Conservation (phyloP, 352 stramenopile genomes). For the Pythium periplocum region DNA sequence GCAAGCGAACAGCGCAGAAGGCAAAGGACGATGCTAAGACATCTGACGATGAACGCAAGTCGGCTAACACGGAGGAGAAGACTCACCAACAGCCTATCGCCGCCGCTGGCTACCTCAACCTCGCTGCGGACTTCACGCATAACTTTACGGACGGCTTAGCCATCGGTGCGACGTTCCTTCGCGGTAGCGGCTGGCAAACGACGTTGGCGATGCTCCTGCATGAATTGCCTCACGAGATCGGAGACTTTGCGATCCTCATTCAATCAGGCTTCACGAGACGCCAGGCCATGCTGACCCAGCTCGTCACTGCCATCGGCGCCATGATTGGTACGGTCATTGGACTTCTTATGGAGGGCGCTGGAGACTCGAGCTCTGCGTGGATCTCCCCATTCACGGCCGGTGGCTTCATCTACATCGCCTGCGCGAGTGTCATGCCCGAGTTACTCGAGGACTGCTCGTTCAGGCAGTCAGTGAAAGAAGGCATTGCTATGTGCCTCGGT, state of each 20-base stretch:
- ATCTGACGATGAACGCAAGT: slow-evolving; percentile 10
- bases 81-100: slow-evolving; percentile 41
- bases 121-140: slow-evolving; percentile 88
- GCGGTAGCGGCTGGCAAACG: slow-evolving; percentile 74
- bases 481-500: slow-evolving; percentile 54
- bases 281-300: slow-evolving; percentile 88
- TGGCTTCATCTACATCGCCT: slow-evolving; percentile 93
- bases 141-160: slow-evolving; percentile 93
- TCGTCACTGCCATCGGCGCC: slow-evolving; percentile 88
- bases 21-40: slow-evolving; percentile 18
- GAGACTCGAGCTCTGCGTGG: slow-evolving; percentile 66
- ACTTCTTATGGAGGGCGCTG: slow-evolving; percentile 67
- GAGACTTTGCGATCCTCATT: slow-evolving; percentile 90
- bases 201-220: slow-evolving; percentile 88
- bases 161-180: slow-evolving; percentile 88
- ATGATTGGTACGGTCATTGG: slow-evolving; percentile 87
- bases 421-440: slow-evolving; percentile 88
- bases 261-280: slow-evolving; percentile 86
- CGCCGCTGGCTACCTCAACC: slow-evolving; percentile 86
- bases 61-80: slow-evolving; percentile 8
- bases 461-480: slow-evolving; percentile 62
- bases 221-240: slow-evolving; percentile 90
- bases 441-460: slow-evolving; percentile 84
- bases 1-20: slow-evolving; percentile 32
- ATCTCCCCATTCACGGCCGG: slow-evolving; percentile 83